phyloP scores from a whole-genome alignment of 495 filamentous ascomycete species.

The Penicillium nucicola region DNA sequence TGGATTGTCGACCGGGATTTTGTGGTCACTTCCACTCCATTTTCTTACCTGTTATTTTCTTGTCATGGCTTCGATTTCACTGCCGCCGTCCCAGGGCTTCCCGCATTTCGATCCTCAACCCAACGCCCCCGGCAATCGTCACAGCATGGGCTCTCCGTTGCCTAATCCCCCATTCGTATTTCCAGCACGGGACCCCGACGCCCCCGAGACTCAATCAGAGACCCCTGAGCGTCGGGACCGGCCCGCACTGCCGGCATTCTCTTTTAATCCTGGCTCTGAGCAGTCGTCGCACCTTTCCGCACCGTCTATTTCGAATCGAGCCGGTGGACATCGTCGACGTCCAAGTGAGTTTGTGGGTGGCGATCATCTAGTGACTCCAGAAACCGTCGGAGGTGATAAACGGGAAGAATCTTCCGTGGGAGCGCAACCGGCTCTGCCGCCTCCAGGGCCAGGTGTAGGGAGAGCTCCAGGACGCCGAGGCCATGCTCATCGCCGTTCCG shows the following conservation, averaged over 20 bases:
- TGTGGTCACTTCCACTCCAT: slow-evolving; percentile 6
- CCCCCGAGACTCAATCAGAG: slow-evolving; percentile 7
- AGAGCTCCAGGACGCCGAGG: slow-evolving; percentile 56
- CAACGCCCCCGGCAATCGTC: slow-evolving; percentile 20
- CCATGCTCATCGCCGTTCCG: slow-evolving; percentile 83
- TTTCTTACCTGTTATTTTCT: slow-evolving; percentile 10
- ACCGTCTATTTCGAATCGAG: slow-evolving; percentile 27
- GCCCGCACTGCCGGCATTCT: slow-evolving; percentile 59
- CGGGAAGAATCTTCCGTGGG: slow-evolving; percentile 48
- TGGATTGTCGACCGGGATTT: slow-evolving; percentile 27
- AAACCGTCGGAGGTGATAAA: slow-evolving; percentile 62
- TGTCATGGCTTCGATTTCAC: slow-evolving; percentile 42
- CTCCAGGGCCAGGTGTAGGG: slow-evolving; percentile 36
- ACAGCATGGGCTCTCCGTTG: slow-evolving; percentile 45
- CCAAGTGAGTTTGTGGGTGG: slow-evolving; percentile 78
- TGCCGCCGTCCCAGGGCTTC: slow-evolving; percentile 35
- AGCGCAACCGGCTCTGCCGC: slow-evolving; percentile 47
- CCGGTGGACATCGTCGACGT: slow-evolving; percentile 65
- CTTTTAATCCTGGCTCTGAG: slow-evolving; percentile 57
- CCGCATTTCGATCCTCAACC: slow-evolving; percentile 30
- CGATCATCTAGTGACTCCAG: slow-evolving; percentile 58
- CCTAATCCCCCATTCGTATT: slow-evolving; percentile 75
- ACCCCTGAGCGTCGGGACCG: slow-evolving; percentile 19
- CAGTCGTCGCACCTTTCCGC: slow-evolving; percentile 28
- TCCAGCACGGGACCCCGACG: slow-evolving; percentile 46